Conservation (phyloP, 768 basidiomycete species). For the Suillus subluteus region DNA sequence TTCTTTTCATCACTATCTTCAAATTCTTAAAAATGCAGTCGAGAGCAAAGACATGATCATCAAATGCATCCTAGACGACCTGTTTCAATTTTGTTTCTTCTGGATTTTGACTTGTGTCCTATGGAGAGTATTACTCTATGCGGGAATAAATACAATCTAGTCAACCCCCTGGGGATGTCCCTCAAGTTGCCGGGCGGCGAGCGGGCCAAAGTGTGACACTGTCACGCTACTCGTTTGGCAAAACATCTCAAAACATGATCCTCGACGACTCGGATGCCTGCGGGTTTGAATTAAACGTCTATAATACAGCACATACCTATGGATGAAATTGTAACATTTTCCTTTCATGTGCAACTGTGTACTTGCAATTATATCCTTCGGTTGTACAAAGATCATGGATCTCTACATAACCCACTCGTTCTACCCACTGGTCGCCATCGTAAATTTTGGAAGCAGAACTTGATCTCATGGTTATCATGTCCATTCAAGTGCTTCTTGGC, state of each 20-base stretch:
- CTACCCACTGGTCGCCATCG: conserved; percentile 14
- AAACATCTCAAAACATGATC: too few relatives aligned
- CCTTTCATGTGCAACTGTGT: too few relatives aligned
- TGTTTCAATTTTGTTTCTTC: neutral
- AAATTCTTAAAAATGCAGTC: neutral
- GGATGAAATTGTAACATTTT: too few relatives aligned
- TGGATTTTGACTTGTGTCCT: neutral
- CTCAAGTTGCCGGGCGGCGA: too few relatives aligned
- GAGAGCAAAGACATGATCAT: neutral
- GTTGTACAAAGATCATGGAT: too few relatives aligned
- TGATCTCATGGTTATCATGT: conserved; percentile 10
- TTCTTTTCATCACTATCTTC: neutral
- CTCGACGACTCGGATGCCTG: too few relatives aligned
- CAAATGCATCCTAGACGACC: neutral
- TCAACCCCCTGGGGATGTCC: neutral
- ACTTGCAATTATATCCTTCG: too few relatives aligned
- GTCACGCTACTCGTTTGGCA: too few relatives aligned
- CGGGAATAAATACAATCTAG: neutral
- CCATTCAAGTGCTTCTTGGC: conserved; percentile 24
- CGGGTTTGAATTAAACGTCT: too few relatives aligned
- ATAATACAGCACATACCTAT: too few relatives aligned
- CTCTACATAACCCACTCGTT: conserved; percentile 21
- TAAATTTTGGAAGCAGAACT: neutral
- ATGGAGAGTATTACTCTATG: neutral
- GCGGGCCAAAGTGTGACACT: too few relatives aligned